A percentile compares a stretch with the other conserved stretches of the same genome.
phyloP scores from a whole-genome alignment of 2,329 filamentous ascomycete species.

The Leptographium wingfieldii region DNA sequence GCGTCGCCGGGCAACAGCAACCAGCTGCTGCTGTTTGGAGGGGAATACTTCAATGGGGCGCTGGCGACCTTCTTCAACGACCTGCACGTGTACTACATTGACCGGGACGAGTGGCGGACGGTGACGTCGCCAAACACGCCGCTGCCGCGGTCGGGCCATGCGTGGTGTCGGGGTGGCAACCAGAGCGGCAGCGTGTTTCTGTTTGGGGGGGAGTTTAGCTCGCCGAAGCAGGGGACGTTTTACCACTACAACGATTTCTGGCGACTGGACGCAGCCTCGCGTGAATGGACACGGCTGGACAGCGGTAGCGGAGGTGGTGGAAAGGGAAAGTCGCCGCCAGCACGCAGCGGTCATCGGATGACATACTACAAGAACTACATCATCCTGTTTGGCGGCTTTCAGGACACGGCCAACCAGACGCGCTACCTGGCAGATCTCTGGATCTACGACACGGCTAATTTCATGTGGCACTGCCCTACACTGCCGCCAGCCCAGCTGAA shows the following conservation, averaged over 20 bases:
- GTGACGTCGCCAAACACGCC: slow-evolving; percentile 87
- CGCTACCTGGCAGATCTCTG: slow-evolving; percentile 90
- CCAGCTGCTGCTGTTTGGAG: slow-evolving; percentile 83
- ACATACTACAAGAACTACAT: slow-evolving; percentile 97
- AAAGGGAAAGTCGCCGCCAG: slow-evolving; percentile 65
- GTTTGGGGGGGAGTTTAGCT: slow-evolving; percentile 94
- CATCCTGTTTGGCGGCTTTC: slow-evolving; percentile 89
- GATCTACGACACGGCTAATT: slow-evolving; percentile 87
- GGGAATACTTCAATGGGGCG: slow-evolving; percentile 90
- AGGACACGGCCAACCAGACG: slow-evolving; percentile 89
- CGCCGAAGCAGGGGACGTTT: slow-evolving; percentile 93
- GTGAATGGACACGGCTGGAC: slow-evolving; percentile 89
- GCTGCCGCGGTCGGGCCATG: slow-evolving; percentile 81
- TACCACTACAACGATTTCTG: slow-evolving; percentile 99
- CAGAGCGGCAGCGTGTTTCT: slow-evolving; percentile 69
- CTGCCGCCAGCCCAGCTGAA: slow-evolving; percentile 70
- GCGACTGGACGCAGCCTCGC: slow-evolving; percentile 68
- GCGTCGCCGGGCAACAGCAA: slow-evolving; percentile 78
- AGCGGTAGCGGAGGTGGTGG: slow-evolving; percentile 11
- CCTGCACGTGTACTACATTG: slow-evolving; percentile 60
- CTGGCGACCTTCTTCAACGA: slow-evolving; percentile 62
- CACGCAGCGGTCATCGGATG: slow-evolving; percentile 88
- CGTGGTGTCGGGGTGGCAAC: slow-evolving; percentile 85
- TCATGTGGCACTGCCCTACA: slow-evolving; percentile 67
- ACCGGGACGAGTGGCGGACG: slow-evolving; percentile 78